Base-by-base conservation (phyloP, 164 flowering plant species). In the Litsea cubeba region DNA sequence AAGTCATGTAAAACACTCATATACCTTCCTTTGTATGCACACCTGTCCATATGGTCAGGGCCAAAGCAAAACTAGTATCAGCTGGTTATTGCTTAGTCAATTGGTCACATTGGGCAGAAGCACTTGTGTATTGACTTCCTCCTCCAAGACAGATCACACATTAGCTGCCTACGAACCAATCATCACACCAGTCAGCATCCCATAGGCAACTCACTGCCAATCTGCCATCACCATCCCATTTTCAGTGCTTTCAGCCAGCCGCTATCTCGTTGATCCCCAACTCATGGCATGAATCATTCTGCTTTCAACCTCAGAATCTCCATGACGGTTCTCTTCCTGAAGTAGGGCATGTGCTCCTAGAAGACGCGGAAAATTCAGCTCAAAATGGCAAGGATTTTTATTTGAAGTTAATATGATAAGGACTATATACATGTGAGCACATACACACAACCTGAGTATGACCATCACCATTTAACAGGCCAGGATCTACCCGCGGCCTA, bases 281-380 rank as follows among this genome's bases (percentile, higher is more conserved):
- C 2, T 11, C 23, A 66, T 66, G 40, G 28, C 22, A 66, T 30
- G 69, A 30, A 0, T 73, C 71, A 74, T 22, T 93, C 92, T 60
- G 99, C 99, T 88, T 76, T 87, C 83, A 93, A 77, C 74, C 79
- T 85, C 68, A 95, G 76, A 72, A 95, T 92, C 84, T 95, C 98
- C 77, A 87, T 91, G 18, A 85, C 95, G 4, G 98, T 95, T 77
- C 97, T 90, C 75, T 28, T 30, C 71, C 99, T 84, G 71, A 95
- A 95, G 79, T 92, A 95, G 23, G 97, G 95, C 98, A 95, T 95
- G 79, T 95, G 82, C 18, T 85, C 90, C 99, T 95, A 54, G 65
- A 82, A 20, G 23, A 23, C 4, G 22, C 3, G 1, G 24, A 11
- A 63, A 10, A 20, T 4, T 40, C 22, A 72, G 28, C 65, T 57